Conservation (phyloP, 225 moss, liverwort and hornwort genomes). For the Anthoceros angustus region DNA sequence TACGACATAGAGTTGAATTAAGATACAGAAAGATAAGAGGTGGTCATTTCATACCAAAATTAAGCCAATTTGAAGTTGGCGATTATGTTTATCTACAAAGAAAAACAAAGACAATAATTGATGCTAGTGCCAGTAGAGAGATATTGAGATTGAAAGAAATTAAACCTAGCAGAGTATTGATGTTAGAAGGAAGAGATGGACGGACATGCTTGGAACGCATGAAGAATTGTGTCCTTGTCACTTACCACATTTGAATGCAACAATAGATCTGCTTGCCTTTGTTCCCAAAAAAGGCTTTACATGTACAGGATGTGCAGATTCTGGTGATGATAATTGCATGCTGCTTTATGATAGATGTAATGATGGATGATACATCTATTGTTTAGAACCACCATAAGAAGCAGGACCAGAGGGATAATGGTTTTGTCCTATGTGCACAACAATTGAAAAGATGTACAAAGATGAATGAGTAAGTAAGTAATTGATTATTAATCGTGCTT, state of each 20-base stretch:
- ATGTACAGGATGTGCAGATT: neutral
- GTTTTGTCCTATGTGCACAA: neutral
- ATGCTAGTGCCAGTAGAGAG: neutral
- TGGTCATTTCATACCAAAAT: neutral
- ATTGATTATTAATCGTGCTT: too few relatives aligned
- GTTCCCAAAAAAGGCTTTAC: neutral
- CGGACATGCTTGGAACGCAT: neutral
- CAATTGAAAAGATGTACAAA: too few relatives aligned
- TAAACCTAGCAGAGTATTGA: neutral
- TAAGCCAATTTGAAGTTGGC: neutral
- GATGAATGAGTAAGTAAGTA: too few relatives aligned
- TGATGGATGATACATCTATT: neutral
- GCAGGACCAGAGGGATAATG: neutral
- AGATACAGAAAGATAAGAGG: neutral
- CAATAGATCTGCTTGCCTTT: neutral
- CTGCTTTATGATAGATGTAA: neutral
- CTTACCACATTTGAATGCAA: neutral
- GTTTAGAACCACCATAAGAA: neutral
- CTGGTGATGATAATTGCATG: neutral
- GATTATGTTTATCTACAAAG: neutral
- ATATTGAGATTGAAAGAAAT: neutral
- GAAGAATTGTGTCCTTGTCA: neutral
- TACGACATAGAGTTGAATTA: neutral
- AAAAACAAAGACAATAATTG: neutral
- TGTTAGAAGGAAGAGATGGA: neutral